Evolutionary conservation across 768 basidiomycete species (phyloP), one percentile per base, ranked within the genome.

Genomic region (Phaeotremella fagi): DNA sequence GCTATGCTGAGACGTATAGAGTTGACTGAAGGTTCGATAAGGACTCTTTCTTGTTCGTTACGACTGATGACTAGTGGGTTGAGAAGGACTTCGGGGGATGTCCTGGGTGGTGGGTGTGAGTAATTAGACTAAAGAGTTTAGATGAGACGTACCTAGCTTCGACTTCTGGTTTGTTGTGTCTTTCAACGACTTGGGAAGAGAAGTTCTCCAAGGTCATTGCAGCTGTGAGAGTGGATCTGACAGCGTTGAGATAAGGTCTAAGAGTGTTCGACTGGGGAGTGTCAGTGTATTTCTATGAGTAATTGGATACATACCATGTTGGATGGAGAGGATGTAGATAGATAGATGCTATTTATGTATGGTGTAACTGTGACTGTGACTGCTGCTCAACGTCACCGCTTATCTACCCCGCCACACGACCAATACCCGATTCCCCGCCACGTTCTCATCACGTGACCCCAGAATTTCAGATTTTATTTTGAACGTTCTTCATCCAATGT

Each of bases 161-260:
- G 12, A 97, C 84, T 73, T 98, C 94, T 46, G 94, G 94, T 66
- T 91, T 90, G 75, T 98, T 97, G 78, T 97, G 94, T 44, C 94
- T 80, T 75, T 97, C 94, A 47, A 97, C 92, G 54, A 95, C 85
- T 82, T 99, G 94, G 11, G 94, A 98, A 45, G 90, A 83, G 79
- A 99, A 99, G 81, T 92, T 90, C 79, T 99, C 90, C 57, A 99
- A 80, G 1, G 92, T 97, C 62, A 99, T 79, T 2, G 95, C 92
- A 26, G 95, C 94, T n/a, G 94, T 98, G 45, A 99, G 80, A 22
- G 95, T 95, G 4, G 90, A 90, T 60, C 95, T 81, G 51, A 99
- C 95, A 18, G 91, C 91, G 22, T 89, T 87, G 49, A 99, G 85
- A 76, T 99, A 98, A 2, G 94, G 92, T 70, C 94, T 82, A 42